Conservation (phyloP, 768 basidiomycete genomes). For the Crassisporium funariophilum region DNA sequence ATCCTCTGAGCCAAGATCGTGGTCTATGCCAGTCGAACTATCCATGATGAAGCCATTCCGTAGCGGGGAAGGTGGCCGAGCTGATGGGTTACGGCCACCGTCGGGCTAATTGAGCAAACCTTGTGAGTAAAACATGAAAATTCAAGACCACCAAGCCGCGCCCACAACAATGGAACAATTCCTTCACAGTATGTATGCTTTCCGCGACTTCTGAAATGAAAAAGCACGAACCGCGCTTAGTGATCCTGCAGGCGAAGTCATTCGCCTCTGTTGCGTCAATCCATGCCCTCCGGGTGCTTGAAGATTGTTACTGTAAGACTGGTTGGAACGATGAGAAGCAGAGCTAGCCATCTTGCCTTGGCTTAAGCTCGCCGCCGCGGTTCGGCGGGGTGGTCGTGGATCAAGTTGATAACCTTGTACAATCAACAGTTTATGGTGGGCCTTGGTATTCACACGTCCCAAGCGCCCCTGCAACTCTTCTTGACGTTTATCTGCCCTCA, state of each 20-base stretch:
- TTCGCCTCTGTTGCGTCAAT: conserved; percentile 29
- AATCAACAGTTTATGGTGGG: too few species aligned
- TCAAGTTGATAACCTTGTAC: too few species aligned
- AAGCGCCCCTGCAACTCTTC: too few species aligned
- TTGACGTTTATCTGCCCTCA: too few species aligned
- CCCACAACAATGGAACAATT: too few species aligned
- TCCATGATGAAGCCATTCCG: conserved; percentile 61
- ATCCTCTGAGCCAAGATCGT: conserved; percentile 42
- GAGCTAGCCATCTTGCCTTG: conserved; percentile 16
- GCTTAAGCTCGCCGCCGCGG: too few species aligned
- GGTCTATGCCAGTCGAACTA: conserved; percentile 55
- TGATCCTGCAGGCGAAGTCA: conserved; percentile 37
- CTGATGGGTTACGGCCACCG: conserved; percentile 36
- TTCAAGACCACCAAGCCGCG: conserved; percentile 1
- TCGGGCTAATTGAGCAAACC: conserved; percentile 37
- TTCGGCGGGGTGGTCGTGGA: too few species aligned
- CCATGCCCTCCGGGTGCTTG: conserved; percentile 17
- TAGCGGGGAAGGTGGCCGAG: conserved; percentile 74
- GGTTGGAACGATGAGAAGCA: conserved; percentile 20
- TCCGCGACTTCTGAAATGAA: background rate
- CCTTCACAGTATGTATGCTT: background rate
- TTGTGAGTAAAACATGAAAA: background rate
- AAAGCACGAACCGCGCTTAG: conserved; percentile 32
- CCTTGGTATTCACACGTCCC: too few species aligned
- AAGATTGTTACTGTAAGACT: conserved; percentile 20